Evolutionary conservation across 2,329 filamentous ascomycete species (phyloP), one percentile per base, ranked within the genome.

Genomic region (Colletotrichum sp.): DNA sequence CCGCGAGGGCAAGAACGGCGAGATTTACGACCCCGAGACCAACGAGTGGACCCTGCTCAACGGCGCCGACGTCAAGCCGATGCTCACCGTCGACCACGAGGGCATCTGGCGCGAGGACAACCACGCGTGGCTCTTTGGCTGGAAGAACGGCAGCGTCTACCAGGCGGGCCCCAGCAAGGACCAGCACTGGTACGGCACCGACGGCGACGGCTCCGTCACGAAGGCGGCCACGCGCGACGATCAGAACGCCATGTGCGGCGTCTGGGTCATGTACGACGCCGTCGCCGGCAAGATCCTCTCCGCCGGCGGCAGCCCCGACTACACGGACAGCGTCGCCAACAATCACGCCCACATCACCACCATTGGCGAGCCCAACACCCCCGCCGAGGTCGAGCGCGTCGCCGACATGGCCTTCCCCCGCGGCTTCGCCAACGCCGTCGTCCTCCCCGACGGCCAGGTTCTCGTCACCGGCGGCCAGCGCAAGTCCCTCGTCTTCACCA

Each of bases 221-320:
- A 75, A 78, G 12, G 89, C 88, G 2, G 89, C 89, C 0, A 81
- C 74, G 4, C 82, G 88, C 6, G 82, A 80, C 27, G 82, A 82
- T 9, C 85, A 86, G 34, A 79, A 84, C 13, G 85, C 88, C 4
- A 92, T 92, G 90, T 86, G 84, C 71, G 90, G 89, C 15, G 87
- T 86, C 62, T 86, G 86, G 7, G 84, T 89, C 74, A 91, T 92
- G 89, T 91, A 87, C 76, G 89, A 91, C 76, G 88, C 89, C 33
- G 86, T 89, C 69, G 84, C 85, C 2, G 90, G 90, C 36, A 90
- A 90, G 78, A 90, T 91, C 36, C 81, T 91, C 3, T 86, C 87
- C 0, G 81, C 85, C 16, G 90, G 90, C 12, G 90, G 89, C 11
- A 80, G 86, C 1, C 80, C 84, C 0, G 81, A 82, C 38, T 91